These are phyloP conservation scores for Paramecium biaurelia DNA, from an alignment of 73 alveolate genomes.

Conservation along the genomic window DNA sequence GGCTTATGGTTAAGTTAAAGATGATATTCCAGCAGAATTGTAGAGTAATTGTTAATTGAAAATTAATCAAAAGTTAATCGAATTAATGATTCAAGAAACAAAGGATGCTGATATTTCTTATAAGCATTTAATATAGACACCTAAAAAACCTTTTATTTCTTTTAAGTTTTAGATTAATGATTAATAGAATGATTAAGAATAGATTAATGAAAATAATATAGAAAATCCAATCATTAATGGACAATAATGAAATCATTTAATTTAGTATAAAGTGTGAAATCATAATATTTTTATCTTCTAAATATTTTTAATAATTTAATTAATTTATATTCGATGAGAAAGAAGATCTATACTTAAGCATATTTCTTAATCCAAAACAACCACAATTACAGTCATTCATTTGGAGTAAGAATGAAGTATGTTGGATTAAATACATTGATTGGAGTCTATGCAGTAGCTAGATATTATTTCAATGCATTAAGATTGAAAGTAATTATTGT, in stretches of 20 bases:
- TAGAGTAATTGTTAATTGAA: neutral
- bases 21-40: neutral
- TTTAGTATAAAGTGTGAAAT: neutral
- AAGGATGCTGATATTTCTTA: neutral
- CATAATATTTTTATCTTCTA: neutral
- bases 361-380: slow-evolving; percentile 55
- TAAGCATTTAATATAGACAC: neutral
- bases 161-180: neutral
- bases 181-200: neutral
- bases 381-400: slow-evolving; percentile 55
- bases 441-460: slow-evolving; percentile 46
- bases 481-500: slow-evolving; percentile 40
- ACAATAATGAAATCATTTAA: neutral
- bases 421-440: slow-evolving; percentile 58
- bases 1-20: neutral
- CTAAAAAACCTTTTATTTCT: neutral
- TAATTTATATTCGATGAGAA: slow-evolving; percentile 50
- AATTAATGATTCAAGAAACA: neutral
- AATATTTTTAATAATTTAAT: neutral
- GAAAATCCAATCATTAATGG: neutral
- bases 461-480: slow-evolving; percentile 56
- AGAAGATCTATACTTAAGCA: slow-evolving; percentile 56
- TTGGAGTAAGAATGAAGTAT: slow-evolving; percentile 62
- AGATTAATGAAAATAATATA: neutral
- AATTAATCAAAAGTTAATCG: neutral